phyloP scores from a whole-genome alignment of 345 rosid genomes.

The Psidium friedrichsthalianum region DNA sequence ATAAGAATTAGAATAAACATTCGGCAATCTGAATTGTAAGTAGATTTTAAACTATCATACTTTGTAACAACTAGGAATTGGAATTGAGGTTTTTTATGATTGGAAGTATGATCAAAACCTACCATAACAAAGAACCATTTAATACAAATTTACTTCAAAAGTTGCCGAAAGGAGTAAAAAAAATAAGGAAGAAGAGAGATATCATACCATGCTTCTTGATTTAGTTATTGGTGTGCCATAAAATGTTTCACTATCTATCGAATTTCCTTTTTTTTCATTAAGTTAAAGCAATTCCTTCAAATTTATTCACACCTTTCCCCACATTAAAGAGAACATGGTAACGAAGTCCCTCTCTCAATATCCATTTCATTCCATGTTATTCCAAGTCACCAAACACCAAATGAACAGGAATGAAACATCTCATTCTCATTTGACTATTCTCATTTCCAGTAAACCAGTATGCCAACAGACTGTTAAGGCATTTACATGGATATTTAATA shows the following conservation, averaged over 20 bases:
- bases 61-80: neutral
- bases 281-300: neutral
- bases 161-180: neutral
- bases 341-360: neutral
- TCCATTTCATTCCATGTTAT: neutral
- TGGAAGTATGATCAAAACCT: neutral
- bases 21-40: neutral
- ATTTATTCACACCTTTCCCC: neutral
- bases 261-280: neutral
- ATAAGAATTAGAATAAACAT: neutral
- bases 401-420: neutral
- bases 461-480: neutral
- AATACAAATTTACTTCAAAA: neutral
- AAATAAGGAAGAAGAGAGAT: neutral
- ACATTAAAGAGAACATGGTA: neutral
- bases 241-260: neutral
- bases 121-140: neutral
- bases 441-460: neutral
- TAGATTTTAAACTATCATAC: neutral
- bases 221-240: neutral
- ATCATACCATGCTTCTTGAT: neutral
- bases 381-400: neutral
- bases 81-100: neutral
- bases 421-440: neutral
- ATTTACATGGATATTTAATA: neutral